phyloP scores from a whole-genome alignment of 805 yeast species.

The Lachancea mirantina region DNA sequence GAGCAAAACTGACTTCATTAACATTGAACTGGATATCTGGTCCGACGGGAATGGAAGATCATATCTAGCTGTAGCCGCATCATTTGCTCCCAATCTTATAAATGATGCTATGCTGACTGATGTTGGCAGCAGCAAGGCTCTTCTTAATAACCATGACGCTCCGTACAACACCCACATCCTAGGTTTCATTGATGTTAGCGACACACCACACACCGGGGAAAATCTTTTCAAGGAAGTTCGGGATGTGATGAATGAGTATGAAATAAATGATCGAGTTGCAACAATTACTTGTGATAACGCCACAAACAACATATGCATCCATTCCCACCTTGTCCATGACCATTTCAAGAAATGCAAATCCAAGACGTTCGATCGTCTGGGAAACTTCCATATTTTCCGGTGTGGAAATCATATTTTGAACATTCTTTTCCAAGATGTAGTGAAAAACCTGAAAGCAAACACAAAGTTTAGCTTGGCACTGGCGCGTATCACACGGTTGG shows the following conservation, averaged over 20 bases:
- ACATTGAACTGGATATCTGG: constrained; percentile 3
- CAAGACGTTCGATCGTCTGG: neutral
- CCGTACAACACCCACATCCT: constrained; percentile 8
- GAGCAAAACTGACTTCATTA: constrained; percentile 2
- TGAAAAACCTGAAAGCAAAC: neutral
- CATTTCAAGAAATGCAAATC: neutral
- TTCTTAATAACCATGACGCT: neutral
- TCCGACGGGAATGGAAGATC: constrained; percentile 5
- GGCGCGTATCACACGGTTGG: constrained; percentile 1
- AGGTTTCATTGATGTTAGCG: constrained; percentile 8
- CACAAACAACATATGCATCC: neutral
- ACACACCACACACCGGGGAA: constrained; percentile 5
- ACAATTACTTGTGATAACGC: constrained; percentile 5
- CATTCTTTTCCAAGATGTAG: constrained; percentile 2
- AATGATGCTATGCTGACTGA: neutral
- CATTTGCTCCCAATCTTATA: constrained; percentile 2
- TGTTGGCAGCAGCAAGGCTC: neutral
- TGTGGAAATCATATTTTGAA: constrained; percentile 6
- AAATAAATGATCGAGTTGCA: constrained; percentile 4
- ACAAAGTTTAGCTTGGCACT: constrained; percentile 1
- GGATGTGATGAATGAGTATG: constrained; percentile 1
- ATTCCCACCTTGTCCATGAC: neutral
- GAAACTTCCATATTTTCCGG: neutral
- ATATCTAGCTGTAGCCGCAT: constrained; percentile 4
- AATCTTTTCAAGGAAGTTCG: neutral